Conservation (phyloP, 1,284 basidiomycete genomes). For the Boletus semigastroideus region DNA sequence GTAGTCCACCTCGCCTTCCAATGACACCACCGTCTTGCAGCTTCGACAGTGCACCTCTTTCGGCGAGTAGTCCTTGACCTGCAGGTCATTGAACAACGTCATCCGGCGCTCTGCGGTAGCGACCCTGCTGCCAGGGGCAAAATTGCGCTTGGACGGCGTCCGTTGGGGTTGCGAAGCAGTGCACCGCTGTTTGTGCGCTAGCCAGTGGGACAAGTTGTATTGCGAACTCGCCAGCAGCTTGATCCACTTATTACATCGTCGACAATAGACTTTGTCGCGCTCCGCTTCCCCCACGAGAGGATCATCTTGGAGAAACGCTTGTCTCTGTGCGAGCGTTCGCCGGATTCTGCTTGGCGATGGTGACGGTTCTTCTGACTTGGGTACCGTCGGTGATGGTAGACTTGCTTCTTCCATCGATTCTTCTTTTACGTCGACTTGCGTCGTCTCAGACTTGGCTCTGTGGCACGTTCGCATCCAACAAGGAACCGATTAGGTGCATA, state of each 20-base stretch:
- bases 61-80: conserved; percentile 47
- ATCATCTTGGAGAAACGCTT: conserved; percentile 52
- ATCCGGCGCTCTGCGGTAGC: conserved; percentile 60
- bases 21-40: conserved; percentile 44
- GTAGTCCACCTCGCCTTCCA: conserved; percentile 52
- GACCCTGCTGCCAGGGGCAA: conserved; percentile 53
- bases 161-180: conserved; percentile 36
- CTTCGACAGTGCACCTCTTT: conserved; percentile 48
- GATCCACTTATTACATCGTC: conserved; percentile 61
- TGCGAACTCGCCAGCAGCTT: conserved; percentile 40
- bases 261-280: conserved; percentile 53
- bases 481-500: not conserved
- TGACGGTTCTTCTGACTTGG: not conserved
- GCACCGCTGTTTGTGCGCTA: conserved; percentile 47
- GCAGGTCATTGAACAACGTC: conserved; percentile 57
- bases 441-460: conserved; percentile 8
- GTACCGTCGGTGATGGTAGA: conserved; percentile 8
- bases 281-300: conserved; percentile 47
- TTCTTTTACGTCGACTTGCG: conserved; percentile 14
- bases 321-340: conserved; percentile 46
- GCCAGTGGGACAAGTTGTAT: conserved; percentile 55
- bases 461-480: conserved; percentile 8
- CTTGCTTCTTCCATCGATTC: not conserved
- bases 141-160: conserved; percentile 20
- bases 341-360: conserved; percentile 13